Percentiles rank a stretch among this genome's conserved stretches.
Conservation (phyloP, 305 asterid species). For the Euphrasia arctica region DNA sequence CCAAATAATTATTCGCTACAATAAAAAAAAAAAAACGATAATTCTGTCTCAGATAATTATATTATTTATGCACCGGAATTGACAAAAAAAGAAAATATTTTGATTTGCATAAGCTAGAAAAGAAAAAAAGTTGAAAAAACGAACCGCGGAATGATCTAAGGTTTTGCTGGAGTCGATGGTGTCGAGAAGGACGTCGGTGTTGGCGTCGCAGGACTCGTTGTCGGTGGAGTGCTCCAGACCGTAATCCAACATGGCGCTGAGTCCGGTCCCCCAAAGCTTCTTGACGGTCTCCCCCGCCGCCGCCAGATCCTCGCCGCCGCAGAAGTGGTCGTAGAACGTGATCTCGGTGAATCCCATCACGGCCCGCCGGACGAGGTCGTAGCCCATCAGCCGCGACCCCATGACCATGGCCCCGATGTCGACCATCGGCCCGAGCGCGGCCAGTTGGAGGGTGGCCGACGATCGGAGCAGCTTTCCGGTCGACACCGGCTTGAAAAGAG, state of each 20-base stretch:
- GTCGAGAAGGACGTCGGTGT: slow-evolving; percentile 42
- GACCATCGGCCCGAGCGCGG: slow-evolving; percentile 45
- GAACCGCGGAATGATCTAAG: not conserved
- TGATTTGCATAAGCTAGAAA: too few species aligned
- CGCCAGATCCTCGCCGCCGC: not conserved
- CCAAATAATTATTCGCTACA: too few species aligned
- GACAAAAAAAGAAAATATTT: too few species aligned
- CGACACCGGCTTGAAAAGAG: slow-evolving; percentile 45
- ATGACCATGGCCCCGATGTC: slow-evolving; percentile 56
- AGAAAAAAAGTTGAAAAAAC: not conserved
- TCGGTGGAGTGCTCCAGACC: slow-evolving; percentile 73
- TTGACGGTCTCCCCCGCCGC: not conserved
- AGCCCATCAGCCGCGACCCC: slow-evolving; percentile 45
- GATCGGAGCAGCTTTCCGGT: slow-evolving; percentile 51
- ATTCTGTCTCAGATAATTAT: too few species aligned
- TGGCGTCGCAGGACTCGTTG: slow-evolving; percentile 53
- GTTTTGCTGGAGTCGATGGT: slow-evolving; percentile 43
- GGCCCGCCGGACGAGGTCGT: slow-evolving; percentile 34
- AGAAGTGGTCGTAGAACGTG: slow-evolving; percentile 51
- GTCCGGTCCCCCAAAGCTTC: slow-evolving; percentile 26
- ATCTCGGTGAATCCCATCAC: slow-evolving; percentile 37
- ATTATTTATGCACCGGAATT: too few species aligned
- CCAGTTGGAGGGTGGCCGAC: slow-evolving; percentile 39
- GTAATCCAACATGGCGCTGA: slow-evolving; percentile 77
- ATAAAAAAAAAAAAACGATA: too few species aligned